Evolutionary conservation across 2,329 filamentous ascomycete species (phyloP), one percentile per base, ranked within the genome.

Genomic region (Cladosporium sp.): DNA sequence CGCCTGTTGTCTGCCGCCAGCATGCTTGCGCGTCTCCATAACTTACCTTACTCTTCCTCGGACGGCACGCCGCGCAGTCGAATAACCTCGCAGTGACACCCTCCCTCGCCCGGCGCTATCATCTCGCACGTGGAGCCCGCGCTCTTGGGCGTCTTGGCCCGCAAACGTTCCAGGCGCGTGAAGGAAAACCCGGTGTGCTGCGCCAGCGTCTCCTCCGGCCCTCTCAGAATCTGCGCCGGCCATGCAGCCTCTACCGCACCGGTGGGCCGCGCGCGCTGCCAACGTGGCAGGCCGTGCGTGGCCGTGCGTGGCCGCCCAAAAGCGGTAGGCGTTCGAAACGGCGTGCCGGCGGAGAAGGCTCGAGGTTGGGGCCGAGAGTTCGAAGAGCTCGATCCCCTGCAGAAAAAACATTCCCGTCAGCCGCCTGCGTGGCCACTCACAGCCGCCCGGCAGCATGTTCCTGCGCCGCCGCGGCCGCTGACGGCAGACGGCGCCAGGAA

Each of bases 391-490:
- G 41, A 37, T 50, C 40, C 48, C 48, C 48, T 50, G 48, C 48
- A 50, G 48, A 50, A 50, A 37, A 42, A 32, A 43, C 33, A 43
- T 50, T 38, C 48, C 40, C 48, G 43, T 50, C 38, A 43, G 33
- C 48, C 48, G 48, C 48, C 31, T 28, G 2, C 14, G 11, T n/a
- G 40, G 18, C 48, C 48, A 50, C 42, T 50, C 31, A 50, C 10
- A 32, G 19, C 31, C 16, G 11, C 8, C 9, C 40, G 41, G 33
- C 41, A 41, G 44, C 14, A 40, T 37, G 52, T 58, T 43, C 55
- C 55, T 59, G 55, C 45, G 41, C 33, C 52, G 46, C n/a, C 44
- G 52, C 35, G 43, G 14, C n/a, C 35, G 43, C 18, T 52, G 42
- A 54, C 18, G 42, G 34, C 32, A 45, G 43, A 38, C 34, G 34